Evolutionary conservation across 2,329 filamentous ascomycete genomes (phyloP), one percentile per base, ranked within the genome.

Genomic region (Hymenoscyphus albidus): DNA sequence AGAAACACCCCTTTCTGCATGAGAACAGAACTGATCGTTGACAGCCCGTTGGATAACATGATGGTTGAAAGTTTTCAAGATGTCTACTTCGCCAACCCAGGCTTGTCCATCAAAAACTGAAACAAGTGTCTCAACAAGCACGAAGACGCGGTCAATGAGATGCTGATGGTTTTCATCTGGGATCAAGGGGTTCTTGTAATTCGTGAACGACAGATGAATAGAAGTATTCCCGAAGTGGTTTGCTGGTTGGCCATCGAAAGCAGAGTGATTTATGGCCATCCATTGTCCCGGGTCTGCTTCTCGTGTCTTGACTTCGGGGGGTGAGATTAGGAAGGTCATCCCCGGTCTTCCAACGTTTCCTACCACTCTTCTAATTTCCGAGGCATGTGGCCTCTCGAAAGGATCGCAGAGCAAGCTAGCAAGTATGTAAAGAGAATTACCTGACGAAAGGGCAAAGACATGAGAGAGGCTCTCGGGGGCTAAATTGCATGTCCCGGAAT

Each of bases 391-490:
- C 27, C n/a, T 3, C 13, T 68, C 62, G 12, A 18, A 32, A 1
- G 73, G 72, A 58, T 74, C 73, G 38, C 60, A 63, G 2, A 75
- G 58, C 4, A 75, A 27, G 2, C 65, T 13, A 1, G 62, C 57
- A 12, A 69, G 65, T 2, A 74, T 67, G 40, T 63, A 74, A 1
- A 74, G 64, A 3, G 72, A 74, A 62, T 74, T 70, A 10, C 68
- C 69, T 3, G 67, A 70, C 0, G 70, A 70, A 54, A 75, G 69
- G 3, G 73, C 72, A 27, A 74, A 67, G 18, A 56, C 65, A 16
- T 64, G 40, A 5, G 14, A 31, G 14, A 63, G 9, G 27, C 39
- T 44, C 1, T 56, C 38, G 2, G 64, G 62, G 16, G 62, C 44
- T 7, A 59, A 12, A 54, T 63, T 58, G 27, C 56, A 63, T 0